Base-by-base conservation (phyloP, 164 flowering plant genomes). In the Nelumbo lutea region DNA sequence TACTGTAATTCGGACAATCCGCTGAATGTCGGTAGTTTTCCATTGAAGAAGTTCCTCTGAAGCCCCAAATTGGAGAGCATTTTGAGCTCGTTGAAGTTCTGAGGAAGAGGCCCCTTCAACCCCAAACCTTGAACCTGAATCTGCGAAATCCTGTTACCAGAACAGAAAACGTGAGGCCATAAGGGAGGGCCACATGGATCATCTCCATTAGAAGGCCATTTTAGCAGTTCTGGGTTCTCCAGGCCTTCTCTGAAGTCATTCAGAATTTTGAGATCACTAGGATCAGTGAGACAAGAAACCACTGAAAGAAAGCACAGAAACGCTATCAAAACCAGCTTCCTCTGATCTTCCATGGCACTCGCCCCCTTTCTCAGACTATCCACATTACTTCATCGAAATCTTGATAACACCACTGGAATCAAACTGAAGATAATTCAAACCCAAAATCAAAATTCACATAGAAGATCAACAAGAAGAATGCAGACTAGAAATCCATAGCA, bases 111-210 rank as follows among this genome's bases (percentile, higher is more conserved):
- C 1, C 97, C 97, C 10, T 72, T 77, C 45, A 92, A 79, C 9
- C 93, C 89, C 68, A 92, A 44, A 42, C 68, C 58, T 71, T 79
- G 77, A 51, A 81, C 87, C 69, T 92, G 96, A 84, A 92, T 86
- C 69, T 92, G 97, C 8, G 92, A 13, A 45, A 92, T 83, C 75
- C 93, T 80, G 11, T 73, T 56, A n/a, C 79, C 83, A 47, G 59
- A n/a, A 68, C 97, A 92, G 77, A 63, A 86, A 9, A 92, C 79
- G 74, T 87, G 82, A 42, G 83, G 84, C 97, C 97, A 92, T 41
- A 72, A 73, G 38, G 82, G 65, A 55, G 72, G 75, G 3, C 96
- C 96, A 70, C 97, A 92, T 1, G 97, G 97, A 76, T 92, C 92
- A 68, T 74, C 74, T 4, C 79, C 87, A 42, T 72, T 64, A 0